These are phyloP conservation scores for Sphaerosporella brunnea DNA, from an alignment of 495 filamentous ascomycete species.

Conservation along the genomic window DNA sequence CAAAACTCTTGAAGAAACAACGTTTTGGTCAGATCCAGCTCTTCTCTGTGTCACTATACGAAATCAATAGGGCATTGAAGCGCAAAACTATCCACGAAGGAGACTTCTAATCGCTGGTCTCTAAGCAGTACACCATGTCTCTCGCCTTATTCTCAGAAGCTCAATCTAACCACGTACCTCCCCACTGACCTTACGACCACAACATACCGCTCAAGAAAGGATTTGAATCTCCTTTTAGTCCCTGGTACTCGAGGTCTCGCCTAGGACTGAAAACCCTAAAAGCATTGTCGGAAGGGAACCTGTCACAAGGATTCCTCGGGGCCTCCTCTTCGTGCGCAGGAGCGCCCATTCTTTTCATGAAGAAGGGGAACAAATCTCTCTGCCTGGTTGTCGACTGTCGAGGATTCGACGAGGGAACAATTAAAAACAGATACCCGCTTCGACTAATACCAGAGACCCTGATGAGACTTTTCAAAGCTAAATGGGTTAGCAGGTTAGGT, in stretches of 20 bases:
- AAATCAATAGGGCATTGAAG: too few relatives aligned
- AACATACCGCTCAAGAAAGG: not conserved
- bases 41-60: too few relatives aligned
- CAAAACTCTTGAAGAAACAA: too few relatives aligned
- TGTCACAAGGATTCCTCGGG: not conserved
- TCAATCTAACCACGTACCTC: too few relatives aligned
- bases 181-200: conserved; percentile 2
- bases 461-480: not conserved
- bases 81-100: too few relatives aligned
- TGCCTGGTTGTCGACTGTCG: not conserved
- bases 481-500: too few relatives aligned
- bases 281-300: not conserved
- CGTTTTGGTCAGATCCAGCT: too few relatives aligned
- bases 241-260: not conserved
- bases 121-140: too few relatives aligned
- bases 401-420: not conserved
- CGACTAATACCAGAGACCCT: not conserved
- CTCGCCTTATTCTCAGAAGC: too few relatives aligned
- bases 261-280: not conserved
- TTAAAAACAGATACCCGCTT: conserved; percentile 1
- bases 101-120: too few relatives aligned
- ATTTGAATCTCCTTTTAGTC: not conserved
- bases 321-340: not conserved
- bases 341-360: too few relatives aligned
- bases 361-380: too few relatives aligned